Conservation (phyloP, 1,284 basidiomycete species). For the Ustilago sp. region DNA sequence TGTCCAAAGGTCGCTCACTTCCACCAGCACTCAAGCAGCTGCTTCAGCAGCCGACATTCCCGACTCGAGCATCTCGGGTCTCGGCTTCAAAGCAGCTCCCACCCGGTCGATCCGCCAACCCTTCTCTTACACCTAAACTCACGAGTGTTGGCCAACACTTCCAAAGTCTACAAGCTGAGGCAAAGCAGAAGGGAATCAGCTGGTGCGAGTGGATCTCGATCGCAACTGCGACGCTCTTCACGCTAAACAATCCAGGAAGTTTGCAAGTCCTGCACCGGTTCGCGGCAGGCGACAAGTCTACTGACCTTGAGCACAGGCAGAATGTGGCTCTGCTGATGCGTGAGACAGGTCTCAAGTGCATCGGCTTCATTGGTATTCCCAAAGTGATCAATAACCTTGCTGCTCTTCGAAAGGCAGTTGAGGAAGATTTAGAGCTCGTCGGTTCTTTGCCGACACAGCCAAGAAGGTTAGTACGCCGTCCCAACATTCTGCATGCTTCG, state of each 20-base stretch:
- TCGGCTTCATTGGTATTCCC: conserved; percentile 91
- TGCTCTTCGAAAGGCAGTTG: conserved; percentile 63
- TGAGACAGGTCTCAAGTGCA: conserved; percentile 91
- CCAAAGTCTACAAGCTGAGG: conserved; percentile 75
- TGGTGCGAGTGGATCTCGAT: conserved; percentile 86
- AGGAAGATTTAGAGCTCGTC: conserved; percentile 60
- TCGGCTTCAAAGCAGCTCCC: conserved; percentile 38
- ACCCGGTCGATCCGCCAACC: conserved; percentile 72
- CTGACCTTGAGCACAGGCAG: conserved; percentile 74
- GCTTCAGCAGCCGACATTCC: conserved; percentile 77
- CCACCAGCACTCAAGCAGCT: conserved; percentile 77
- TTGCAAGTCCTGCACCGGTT: conserved; percentile 84
- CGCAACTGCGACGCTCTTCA: conserved; percentile 85
- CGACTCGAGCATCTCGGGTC: conserved; percentile 74
- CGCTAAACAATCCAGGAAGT: conserved; percentile 82
- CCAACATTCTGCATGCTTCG: too few relatives aligned
- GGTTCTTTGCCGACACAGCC: conserved; percentile 56
- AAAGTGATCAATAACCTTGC: conserved; percentile 72
- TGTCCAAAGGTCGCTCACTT: conserved; percentile 61
- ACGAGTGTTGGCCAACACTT: conserved; percentile 73
- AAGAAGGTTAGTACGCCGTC: conserved; percentile 44
- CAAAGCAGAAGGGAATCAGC: conserved; percentile 75
- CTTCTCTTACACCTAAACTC: conserved; percentile 77
- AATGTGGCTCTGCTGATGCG: conserved; percentile 82
- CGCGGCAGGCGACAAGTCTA: conserved; percentile 72